A percentile compares a stretch with the other conserved stretches of the same genome.
Conservation (phyloP, 768 basidiomycete genomes). For the Mycena maculata region DNA sequence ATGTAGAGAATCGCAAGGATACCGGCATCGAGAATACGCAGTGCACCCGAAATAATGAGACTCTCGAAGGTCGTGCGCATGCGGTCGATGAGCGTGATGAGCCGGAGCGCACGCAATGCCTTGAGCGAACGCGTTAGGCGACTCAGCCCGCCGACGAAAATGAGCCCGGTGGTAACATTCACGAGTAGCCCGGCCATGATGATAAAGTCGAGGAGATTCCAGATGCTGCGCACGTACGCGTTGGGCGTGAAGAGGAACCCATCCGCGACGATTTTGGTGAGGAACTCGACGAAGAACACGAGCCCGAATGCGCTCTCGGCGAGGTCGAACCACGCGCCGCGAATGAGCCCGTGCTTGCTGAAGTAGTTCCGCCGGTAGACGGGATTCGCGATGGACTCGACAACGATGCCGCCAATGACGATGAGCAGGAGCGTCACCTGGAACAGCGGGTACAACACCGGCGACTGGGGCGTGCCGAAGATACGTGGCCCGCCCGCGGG, state of each 20-base stretch:
- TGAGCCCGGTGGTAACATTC: constrained; percentile 77
- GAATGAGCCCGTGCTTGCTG: constrained; percentile 63
- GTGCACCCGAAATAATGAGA: constrained; percentile 86
- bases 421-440: constrained; percentile 78
- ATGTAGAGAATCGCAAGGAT: constrained; percentile 91
- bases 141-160: constrained; percentile 82
- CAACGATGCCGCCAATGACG: constrained; percentile 84
- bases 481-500: constrained; percentile 90
- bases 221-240: constrained; percentile 90
- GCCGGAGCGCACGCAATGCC: constrained; percentile 86
- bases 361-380: constrained; percentile 83
- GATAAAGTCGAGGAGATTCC: constrained; percentile 92
- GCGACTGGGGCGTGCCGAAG: constrained; percentile 79
- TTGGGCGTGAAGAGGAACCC: constrained; percentile 93
- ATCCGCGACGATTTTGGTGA: constrained; percentile 93
- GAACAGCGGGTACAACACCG: constrained; percentile 75
- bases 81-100: constrained; percentile 89
- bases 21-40: constrained; percentile 89
- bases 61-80: constrained; percentile 90
- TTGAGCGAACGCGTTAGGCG: constrained; percentile 88
- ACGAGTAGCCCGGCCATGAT: constrained; percentile 83
- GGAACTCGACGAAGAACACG: constrained; percentile 80
- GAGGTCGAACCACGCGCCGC: constrained; percentile 89
- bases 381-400: constrained; percentile 88
- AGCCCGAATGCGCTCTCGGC: constrained; percentile 80